A percentile compares a stretch with the other conserved stretches of the same genome.
Conservation (phyloP, 2,329 filamentous ascomycete genomes). For the Meredithiella fracta region DNA sequence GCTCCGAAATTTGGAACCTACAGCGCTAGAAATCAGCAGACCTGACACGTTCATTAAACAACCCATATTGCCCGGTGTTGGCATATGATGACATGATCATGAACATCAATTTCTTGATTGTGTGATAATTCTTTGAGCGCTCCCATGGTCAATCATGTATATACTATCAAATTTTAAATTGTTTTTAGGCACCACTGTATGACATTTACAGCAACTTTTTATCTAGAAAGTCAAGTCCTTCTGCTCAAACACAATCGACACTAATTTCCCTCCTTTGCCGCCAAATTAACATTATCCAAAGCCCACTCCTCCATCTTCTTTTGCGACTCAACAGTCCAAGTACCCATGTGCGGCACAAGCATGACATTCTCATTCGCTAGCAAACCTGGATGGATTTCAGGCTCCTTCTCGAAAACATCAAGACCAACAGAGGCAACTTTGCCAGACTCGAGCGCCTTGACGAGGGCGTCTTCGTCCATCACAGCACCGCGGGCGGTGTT, state of each 20-base stretch:
- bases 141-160: neutral
- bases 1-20: conserved; percentile 8
- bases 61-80: neutral
- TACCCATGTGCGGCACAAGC: conserved; percentile 74
- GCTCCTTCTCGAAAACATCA: conserved; percentile 74
- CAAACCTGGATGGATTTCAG: conserved; percentile 56
- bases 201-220: too few relatives aligned
- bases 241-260: conserved; percentile 60
- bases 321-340: conserved; percentile 53
- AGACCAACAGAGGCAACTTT: conserved; percentile 56
- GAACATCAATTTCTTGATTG: neutral
- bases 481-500: conserved; percentile 74
- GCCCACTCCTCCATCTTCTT: conserved; percentile 60
- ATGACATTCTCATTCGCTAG: conserved; percentile 54
- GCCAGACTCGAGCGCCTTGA: conserved; percentile 52
- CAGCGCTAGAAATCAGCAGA: conserved; percentile 3
- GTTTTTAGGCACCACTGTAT: too few relatives aligned
- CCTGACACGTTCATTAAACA: conserved; percentile 5
- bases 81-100: neutral
- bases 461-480: conserved; percentile 66
- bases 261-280: conserved; percentile 43
- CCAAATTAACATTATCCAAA: conserved; percentile 51
- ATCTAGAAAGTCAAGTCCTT: conserved; percentile 16
- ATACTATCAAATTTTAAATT: too few relatives aligned
- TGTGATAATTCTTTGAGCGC: neutral